A percentile compares a stretch with the other conserved stretches of the same genome.
Conservation (phyloP, 306 rosid genomes). For the Trichosanthes cucumerina region DNA sequence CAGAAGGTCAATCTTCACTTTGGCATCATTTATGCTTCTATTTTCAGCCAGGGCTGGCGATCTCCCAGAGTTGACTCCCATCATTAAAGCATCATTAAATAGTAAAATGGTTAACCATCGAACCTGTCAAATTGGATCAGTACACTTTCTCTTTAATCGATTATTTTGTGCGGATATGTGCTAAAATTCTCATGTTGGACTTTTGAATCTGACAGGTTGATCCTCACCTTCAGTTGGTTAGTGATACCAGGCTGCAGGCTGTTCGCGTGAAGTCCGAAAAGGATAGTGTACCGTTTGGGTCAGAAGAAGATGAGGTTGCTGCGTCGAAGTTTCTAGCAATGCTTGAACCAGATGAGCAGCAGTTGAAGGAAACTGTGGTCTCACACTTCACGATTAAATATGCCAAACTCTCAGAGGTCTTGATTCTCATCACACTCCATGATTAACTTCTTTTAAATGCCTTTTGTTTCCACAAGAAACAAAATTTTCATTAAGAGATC, state of each 20-base stretch:
- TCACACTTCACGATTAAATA: slow-evolving; percentile 56
- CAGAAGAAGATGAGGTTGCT: slow-evolving; percentile 54
- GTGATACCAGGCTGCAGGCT: slow-evolving; percentile 55
- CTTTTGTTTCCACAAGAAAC: neutral
- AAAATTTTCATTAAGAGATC: neutral
- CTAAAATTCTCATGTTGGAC: slow-evolving; percentile 13
- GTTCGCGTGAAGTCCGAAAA: slow-evolving; percentile 30
- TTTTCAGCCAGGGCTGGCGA: slow-evolving; percentile 64
- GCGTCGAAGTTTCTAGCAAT: slow-evolving; percentile 46
- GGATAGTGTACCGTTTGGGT: slow-evolving; percentile 39
- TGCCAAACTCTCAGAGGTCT: slow-evolving; percentile 70
- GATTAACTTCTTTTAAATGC: neutral
- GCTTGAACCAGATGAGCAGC: slow-evolving; percentile 39
- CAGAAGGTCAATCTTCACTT: slow-evolving; percentile 75
- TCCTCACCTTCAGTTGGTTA: slow-evolving; percentile 71
- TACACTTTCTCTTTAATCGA: slow-evolving; percentile 5
- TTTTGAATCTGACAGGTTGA: slow-evolving; percentile 50
- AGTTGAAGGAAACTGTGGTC: slow-evolving; percentile 57
- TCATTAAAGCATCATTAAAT: slow-evolving; percentile 44
- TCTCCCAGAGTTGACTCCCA: slow-evolving; percentile 56
- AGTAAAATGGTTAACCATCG: slow-evolving; percentile 36
- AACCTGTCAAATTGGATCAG: slow-evolving; percentile 9
- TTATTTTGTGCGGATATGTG: neutral
- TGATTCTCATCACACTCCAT: slow-evolving; percentile 4
- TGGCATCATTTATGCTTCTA: slow-evolving; percentile 78